These are phyloP conservation scores for Cystobasidium tubakii DNA, from an alignment of 768 basidiomycete genomes.

Conservation along the genomic window DNA sequence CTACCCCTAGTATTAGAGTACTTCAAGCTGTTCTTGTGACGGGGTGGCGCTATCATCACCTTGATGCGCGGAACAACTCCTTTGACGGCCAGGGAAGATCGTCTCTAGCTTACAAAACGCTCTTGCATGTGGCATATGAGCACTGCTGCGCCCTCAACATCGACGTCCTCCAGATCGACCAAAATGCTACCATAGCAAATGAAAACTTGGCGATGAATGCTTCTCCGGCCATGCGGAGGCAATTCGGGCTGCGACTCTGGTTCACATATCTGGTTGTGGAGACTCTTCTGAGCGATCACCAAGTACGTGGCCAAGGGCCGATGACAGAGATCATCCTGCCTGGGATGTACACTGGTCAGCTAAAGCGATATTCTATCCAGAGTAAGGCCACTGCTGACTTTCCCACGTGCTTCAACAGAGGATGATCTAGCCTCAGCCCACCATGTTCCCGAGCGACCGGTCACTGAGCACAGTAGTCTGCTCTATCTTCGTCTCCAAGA, in stretches of 20 bases:
- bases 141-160: constrained; percentile 6
- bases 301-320: background rate
- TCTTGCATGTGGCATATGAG: background rate
- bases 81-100: background rate
- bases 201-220: background rate
- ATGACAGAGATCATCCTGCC: background rate
- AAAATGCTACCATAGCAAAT: background rate
- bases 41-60: background rate
- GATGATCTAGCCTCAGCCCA: background rate
- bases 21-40: background rate
- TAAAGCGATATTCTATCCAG: background rate
- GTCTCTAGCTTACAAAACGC: background rate
- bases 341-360: background rate
- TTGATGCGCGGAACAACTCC: background rate
- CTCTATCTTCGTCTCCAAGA: background rate
- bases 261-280: background rate
- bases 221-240: background rate
- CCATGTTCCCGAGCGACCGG: background rate
- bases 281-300: background rate
- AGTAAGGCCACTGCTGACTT: background rate
- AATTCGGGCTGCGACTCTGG: background rate
- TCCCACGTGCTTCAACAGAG: background rate
- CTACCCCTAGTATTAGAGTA: background rate
- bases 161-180: background rate
- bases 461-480: background rate